Percentiles rank a stretch among this genome's conserved stretches.
phyloP scores from a whole-genome alignment of 306 rosid genomes.

The Hippophae rhamnoides region DNA sequence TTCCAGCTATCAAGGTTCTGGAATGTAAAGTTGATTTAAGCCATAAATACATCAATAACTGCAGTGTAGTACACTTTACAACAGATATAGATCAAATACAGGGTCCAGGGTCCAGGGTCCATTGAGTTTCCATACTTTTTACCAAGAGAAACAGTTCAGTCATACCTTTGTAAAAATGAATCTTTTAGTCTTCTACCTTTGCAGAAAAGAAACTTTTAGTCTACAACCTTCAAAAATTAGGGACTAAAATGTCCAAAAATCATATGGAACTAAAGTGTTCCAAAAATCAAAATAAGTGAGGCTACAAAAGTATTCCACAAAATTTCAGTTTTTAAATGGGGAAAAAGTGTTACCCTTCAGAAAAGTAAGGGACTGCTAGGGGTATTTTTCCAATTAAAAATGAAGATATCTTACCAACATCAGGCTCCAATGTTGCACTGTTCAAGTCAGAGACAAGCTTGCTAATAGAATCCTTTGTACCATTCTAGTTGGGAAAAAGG shows the following conservation, averaged over 20 bases:
- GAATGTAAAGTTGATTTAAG: no score
- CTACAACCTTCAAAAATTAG: neutral
- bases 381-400: slow-evolving; percentile 5
- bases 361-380: slow-evolving; percentile 4
- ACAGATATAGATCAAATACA: no score
- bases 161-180: neutral
- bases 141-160: slow-evolving; percentile 6
- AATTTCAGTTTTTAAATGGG: slow-evolving; percentile 7
- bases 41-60: no score
- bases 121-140: slow-evolving; percentile 4
- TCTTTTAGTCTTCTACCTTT: neutral
- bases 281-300: no score
- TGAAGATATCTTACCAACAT: slow-evolving; percentile 68
- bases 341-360: slow-evolving; percentile 7
- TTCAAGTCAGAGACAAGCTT: slow-evolving; percentile 94
- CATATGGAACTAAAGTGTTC: no score
- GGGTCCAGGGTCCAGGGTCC: no score
- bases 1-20: no score
- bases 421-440: slow-evolving; percentile 67
- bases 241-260: no score
- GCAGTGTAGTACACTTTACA: no score
- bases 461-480: slow-evolving; percentile 80
- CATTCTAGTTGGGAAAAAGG: slow-evolving; percentile 41
- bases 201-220: neutral
- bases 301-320: no score